phyloP scores from a whole-genome alignment of 371 early-diverging fungal species.

The Rhizopus delemar region DNA sequence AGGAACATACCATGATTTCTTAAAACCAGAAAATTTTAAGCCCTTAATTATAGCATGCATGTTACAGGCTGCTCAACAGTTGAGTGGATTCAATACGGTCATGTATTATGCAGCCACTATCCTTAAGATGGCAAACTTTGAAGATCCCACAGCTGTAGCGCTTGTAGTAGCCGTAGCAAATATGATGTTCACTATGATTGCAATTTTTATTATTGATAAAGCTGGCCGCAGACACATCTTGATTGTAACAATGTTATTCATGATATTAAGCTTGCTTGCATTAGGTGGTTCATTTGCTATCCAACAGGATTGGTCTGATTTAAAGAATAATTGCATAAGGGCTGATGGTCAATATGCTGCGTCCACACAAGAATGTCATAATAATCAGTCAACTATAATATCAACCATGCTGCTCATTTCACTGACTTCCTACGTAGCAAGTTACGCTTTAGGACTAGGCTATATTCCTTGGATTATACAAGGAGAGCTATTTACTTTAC shows the following conservation, averaged over 20 bases:
- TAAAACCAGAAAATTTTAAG: conserved; percentile 40
- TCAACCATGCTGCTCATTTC: no score
- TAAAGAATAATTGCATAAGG: no score
- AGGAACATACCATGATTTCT: conserved; percentile 44
- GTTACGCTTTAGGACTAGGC: conserved; percentile 65
- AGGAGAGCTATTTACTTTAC: conserved; percentile 60
- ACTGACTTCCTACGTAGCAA: conserved; percentile 52
- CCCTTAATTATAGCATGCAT: conserved; percentile 59
- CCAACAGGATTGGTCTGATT: conserved; percentile 26
- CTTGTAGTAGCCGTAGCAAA: conserved; percentile 64
- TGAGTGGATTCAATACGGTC: conserved; percentile 65
- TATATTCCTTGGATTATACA: conserved; percentile 62
- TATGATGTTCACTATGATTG: conserved; percentile 55
- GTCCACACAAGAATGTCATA: no score
- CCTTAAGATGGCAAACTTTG: conserved; percentile 64
- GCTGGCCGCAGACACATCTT: conserved; percentile 60
- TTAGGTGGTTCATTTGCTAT: conserved; percentile 62
- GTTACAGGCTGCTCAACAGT: conserved; percentile 61
- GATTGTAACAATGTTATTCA: conserved; percentile 52
- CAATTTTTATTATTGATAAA: conserved; percentile 58
- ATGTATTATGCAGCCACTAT: conserved; percentile 71
- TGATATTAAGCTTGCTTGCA: conserved; percentile 55
- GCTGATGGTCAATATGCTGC: no score
- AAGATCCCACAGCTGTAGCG: conserved; percentile 59
- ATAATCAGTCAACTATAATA: no score